Percentiles rank a stretch among this genome's conserved stretches.
These are phyloP conservation scores for Biancaea sappan DNA, from an alignment of 306 rosid species.

Conservation along the genomic window DNA sequence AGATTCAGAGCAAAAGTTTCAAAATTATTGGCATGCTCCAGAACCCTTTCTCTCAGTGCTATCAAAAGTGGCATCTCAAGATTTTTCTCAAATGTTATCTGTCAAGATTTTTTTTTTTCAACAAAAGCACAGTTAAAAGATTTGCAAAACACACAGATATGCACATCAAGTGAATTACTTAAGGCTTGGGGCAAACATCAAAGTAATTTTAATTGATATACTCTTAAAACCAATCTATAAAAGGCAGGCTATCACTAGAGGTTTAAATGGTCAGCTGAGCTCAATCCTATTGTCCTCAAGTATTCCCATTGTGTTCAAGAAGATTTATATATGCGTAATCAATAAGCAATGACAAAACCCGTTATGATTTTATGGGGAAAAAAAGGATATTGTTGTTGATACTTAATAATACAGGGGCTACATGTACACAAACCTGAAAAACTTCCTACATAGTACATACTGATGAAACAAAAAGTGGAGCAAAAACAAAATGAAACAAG, in stretches of 20 bases:
- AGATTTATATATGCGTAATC: neutral
- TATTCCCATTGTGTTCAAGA: conserved; percentile 20
- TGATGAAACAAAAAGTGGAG: neutral
- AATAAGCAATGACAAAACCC: neutral
- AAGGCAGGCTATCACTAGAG: conserved; percentile 11
- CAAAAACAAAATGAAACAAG: neutral
- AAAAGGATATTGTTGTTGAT: neutral
- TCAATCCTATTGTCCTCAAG: conserved; percentile 15
- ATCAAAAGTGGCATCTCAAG: conserved; percentile 68
- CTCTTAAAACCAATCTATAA: neutral
- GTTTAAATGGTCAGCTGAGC: conserved; percentile 18
- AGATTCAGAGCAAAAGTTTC: conserved; percentile 72
- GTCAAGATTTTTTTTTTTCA: conserved; percentile 39
- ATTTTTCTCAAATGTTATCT: conserved; percentile 63
- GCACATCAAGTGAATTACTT: neutral
- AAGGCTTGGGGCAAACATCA: conserved; percentile 8
- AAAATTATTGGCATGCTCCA: conserved; percentile 66
- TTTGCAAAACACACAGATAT: conserved; percentile 2
- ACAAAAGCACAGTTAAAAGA: conserved; percentile 26
- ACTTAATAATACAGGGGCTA: conserved; percentile 1
- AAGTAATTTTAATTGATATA: neutral
- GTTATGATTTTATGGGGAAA: neutral
- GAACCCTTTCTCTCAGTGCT: conserved; percentile 82
- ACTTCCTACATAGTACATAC: conserved; percentile 2
- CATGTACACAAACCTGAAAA: conserved; percentile 7